Evolutionary conservation across 2,329 filamentous ascomycete species (phyloP).

Genomic region (Neonectria faginata): DNA sequence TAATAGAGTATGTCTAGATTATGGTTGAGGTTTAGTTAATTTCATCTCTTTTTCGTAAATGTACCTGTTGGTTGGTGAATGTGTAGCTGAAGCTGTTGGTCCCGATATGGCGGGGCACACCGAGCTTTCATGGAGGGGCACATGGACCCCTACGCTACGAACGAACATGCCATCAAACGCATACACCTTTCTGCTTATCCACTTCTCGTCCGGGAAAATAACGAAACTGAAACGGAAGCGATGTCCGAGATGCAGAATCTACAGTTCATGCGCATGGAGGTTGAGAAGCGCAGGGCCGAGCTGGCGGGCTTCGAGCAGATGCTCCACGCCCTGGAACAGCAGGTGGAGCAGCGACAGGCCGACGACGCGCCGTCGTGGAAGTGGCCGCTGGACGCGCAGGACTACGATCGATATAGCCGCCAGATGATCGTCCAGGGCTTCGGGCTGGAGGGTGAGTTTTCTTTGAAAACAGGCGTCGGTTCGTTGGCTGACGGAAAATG

Average conservation of each 20-base stretch:
- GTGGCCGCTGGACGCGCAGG: slow-evolving; percentile 78
- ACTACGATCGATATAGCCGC: slow-evolving; percentile 88
- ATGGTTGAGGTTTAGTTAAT: too few relatives aligned
- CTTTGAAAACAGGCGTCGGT: not conserved
- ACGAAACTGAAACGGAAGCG: not conserved
- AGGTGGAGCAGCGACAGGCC: slow-evolving; percentile 7
- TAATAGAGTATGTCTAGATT: too few relatives aligned
- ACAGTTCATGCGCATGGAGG: slow-evolving; percentile 59
- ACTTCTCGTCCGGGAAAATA: not conserved
- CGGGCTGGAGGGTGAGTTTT: slow-evolving; percentile 74
- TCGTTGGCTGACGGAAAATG: slow-evolving; percentile 8
- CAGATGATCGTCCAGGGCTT: slow-evolving; percentile 90
- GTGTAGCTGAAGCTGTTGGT: too few relatives aligned
- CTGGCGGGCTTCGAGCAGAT: slow-evolving; percentile 59
- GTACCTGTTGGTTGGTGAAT: too few relatives aligned
- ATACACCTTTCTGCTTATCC: not conserved
- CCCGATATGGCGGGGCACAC: slow-evolving; percentile 38
- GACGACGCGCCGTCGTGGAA: slow-evolving; percentile 50
- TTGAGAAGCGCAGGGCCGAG: slow-evolving; percentile 61
- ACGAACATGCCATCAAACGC: too few relatives aligned
- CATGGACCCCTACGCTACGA: not conserved
- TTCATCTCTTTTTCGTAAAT: too few relatives aligned
- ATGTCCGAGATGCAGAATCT: slow-evolving; percentile 52
- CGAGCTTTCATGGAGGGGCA: slow-evolving; percentile 42
- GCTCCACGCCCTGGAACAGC: slow-evolving; percentile 56